These are phyloP conservation scores for Boechera retrofracta DNA, from an alignment of 345 rosid genomes.

Conservation along the genomic window DNA sequence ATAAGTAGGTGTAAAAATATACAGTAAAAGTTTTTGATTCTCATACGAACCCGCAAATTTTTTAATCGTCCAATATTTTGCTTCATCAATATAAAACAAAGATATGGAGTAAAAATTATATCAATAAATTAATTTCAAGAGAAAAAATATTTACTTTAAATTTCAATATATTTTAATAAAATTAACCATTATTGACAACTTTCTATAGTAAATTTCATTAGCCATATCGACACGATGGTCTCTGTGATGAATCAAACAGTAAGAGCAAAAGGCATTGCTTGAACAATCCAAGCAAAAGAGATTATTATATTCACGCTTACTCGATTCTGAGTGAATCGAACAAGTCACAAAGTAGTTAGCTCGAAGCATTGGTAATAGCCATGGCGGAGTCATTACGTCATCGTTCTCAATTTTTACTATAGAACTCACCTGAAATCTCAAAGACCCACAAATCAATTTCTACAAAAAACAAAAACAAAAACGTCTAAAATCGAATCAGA, in stretches of 20 bases:
- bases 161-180: too few species aligned
- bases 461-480: background rate
- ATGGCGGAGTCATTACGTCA: slow-evolving; percentile 56
- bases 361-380: slow-evolving; percentile 69
- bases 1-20: too few species aligned
- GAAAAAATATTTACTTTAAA: too few species aligned
- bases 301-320: slow-evolving; percentile 71
- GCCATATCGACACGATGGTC: slow-evolving; percentile 65
- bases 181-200: too few species aligned
- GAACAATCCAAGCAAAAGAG: slow-evolving; percentile 74
- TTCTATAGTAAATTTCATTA: too few species aligned
- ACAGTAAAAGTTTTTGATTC: too few species aligned
- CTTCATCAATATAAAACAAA: too few species aligned
- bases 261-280: slow-evolving; percentile 65
- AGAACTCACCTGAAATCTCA: slow-evolving; percentile 43
- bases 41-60: too few species aligned
- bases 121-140: too few species aligned
- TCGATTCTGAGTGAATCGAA: slow-evolving; percentile 55
- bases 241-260: slow-evolving; percentile 60
- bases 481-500: background rate
- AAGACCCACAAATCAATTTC: background rate
- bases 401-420: slow-evolving; percentile 45
- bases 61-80: too few species aligned
- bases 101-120: too few species aligned
- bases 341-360: slow-evolving; percentile 72